Evolutionary conservation across 169 alveolate species (phyloP), one percentile per base, ranked within the genome.

Genomic region (Plasmodium reichenowi): DNA sequence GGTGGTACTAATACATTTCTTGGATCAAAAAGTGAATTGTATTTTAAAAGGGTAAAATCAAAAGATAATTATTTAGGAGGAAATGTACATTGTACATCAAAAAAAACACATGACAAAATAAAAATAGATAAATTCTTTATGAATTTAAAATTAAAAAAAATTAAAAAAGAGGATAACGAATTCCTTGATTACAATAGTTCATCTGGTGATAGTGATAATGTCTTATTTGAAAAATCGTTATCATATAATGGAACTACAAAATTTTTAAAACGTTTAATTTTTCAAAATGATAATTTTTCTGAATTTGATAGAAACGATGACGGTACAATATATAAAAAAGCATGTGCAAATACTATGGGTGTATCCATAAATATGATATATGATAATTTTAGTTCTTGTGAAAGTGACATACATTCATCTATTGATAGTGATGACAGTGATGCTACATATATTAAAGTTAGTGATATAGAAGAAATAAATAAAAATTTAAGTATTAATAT

Each of bases 341-440:
- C 29, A n/a, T 64, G 70, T 20, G 52, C 50, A 38, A 50, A 70
- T 45, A 43, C 47, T 7, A 24, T 17, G 43, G 64, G 89, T 43
- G 60, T 76, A 17, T 59, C 78, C 12, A 29, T 78, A 64, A 64
- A 78, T 45, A 24, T 20, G 50, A 47, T 17, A 6, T 64, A 50
- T 12, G 71, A 78, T 66, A 78, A 64, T 45, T 78, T 78, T 26
- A 78, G 89, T 60, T 78, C 89, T 9, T 78, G 89, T 56, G 76
- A 64, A 64, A 78, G 89, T 78, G 89, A 78, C 24, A 38, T 59
- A 47, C 54, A 47, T 15, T 78, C 89, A n/a, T 66, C 80, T 56
- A 64, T 50, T 66, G 89, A 78, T 78, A 78, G 89, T 66, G 89
- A 67, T 7, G 76, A 78, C 64, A 78, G 89, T 66, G 78, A 78